phyloP scores from a whole-genome alignment of 306 rosid genomes.

The Lathyrus tuberosus region DNA sequence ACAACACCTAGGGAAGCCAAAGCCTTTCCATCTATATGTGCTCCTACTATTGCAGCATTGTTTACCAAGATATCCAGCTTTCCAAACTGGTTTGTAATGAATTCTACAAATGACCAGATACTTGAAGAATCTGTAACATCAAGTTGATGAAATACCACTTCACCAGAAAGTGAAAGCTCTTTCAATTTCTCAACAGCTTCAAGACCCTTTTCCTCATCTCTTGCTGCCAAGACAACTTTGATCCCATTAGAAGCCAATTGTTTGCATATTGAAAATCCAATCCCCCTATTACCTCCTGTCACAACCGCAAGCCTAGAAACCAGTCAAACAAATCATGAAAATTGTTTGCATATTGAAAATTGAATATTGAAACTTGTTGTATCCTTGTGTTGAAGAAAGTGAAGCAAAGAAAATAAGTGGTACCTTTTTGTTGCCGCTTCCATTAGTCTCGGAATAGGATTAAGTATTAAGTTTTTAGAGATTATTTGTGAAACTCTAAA shows the following conservation, averaged over 20 bases:
- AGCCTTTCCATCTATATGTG: constrained; percentile 36
- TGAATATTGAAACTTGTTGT: too few relatives aligned
- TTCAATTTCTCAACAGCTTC: constrained; percentile 13
- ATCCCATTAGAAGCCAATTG: constrained; percentile 18
- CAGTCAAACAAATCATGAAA: neutral
- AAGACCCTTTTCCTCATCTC: constrained; percentile 28
- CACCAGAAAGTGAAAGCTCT: neutral
- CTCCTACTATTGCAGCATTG: constrained; percentile 54
- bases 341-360: too few relatives aligned
- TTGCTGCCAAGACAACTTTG: constrained; percentile 24
- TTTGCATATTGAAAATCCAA: constrained; percentile 7
- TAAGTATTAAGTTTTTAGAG: too few relatives aligned
- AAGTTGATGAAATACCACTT: neutral
- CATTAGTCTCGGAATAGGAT: neutral
- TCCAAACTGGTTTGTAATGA: neutral
- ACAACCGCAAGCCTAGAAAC: constrained; percentile 15
- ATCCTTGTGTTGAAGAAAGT: too few relatives aligned
- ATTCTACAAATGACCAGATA: neutral
- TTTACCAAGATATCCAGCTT: constrained; percentile 30
- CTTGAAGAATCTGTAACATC: neutral
- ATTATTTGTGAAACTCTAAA: neutral
- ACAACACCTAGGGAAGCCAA: constrained; percentile 27
- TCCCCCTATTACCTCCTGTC: constrained; percentile 32
- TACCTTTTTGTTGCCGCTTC: neutral
- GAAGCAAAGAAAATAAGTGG: neutral